phyloP scores from a whole-genome alignment of 1,284 basidiomycete genomes.

The Pseudozyma pruni region DNA sequence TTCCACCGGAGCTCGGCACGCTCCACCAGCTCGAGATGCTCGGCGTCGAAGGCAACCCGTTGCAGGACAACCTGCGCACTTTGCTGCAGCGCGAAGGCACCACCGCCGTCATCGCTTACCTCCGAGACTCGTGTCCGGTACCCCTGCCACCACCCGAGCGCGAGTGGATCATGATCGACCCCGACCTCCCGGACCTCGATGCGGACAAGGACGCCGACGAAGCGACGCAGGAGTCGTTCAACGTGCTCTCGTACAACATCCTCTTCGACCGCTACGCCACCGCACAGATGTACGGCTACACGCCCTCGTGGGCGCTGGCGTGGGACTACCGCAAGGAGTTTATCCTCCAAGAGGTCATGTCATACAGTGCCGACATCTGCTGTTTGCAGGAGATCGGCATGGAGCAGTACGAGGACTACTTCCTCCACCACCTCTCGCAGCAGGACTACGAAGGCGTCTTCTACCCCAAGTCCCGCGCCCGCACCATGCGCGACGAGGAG shows the following conservation, averaged over 20 bases:
- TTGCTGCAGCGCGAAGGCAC: constrained; percentile 95
- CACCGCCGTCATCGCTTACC: constrained; percentile 82
- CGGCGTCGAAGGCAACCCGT: constrained; percentile 94
- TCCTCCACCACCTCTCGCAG: constrained; percentile 79
- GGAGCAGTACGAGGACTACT: constrained; percentile 93
- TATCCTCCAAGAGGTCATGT: constrained; percentile 86
- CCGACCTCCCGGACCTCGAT: constrained; percentile 73
- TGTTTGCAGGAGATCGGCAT: constrained; percentile 93
- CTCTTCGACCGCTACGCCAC: constrained; percentile 93
- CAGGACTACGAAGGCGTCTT: constrained; percentile 91
- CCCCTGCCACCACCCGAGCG: constrained; percentile 85
- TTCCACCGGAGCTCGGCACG: constrained; percentile 88
- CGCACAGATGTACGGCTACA: constrained; percentile 91
- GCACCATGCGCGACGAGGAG: constrained; percentile 91
- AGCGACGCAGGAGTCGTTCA: constrained; percentile 74
- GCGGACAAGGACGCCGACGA: constrained; percentile 32
- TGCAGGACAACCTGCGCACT: constrained; percentile 80
- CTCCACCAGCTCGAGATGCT: constrained; percentile 92
- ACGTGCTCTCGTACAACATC: constrained; percentile 91
- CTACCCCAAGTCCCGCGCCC: constrained; percentile 92
- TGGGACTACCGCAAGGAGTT: constrained; percentile 95
- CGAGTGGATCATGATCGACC: constrained; percentile 80
- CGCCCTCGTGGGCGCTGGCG: constrained; percentile 91
- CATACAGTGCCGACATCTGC: constrained; percentile 86
- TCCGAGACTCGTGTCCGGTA: constrained; percentile 87